Conservation (phyloP, 495 filamentous ascomycete genomes). For the Bathelium albidoporum region DNA sequence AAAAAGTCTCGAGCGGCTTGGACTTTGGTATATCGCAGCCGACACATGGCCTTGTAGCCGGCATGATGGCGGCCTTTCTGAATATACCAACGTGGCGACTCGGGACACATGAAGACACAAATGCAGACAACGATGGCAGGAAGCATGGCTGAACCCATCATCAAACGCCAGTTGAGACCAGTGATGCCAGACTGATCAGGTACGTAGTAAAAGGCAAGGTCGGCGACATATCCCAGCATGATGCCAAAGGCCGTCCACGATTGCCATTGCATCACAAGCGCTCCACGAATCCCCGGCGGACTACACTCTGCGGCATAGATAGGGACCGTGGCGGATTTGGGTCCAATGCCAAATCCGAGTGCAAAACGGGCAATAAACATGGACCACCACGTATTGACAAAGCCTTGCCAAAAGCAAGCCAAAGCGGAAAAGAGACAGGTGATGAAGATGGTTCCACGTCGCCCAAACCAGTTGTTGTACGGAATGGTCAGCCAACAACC, state of each 20-base stretch:
- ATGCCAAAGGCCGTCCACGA: conserved; percentile 73
- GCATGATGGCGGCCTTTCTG: conserved; percentile 52
- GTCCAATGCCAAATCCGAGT: conserved; percentile 51
- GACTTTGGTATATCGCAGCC: conserved; percentile 57
- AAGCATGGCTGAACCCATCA: conserved; percentile 71
- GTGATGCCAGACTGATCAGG: conserved; percentile 50
- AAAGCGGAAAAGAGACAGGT: conserved; percentile 56
- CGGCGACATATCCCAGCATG: conserved; percentile 51
- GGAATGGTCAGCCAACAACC: conserved; percentile 80
- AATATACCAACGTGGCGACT: conserved; percentile 73
- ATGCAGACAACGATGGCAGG: conserved; percentile 60
- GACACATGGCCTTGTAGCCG: conserved; percentile 56
- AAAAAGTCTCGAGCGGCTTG: conserved; percentile 76
- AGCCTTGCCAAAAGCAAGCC: conserved; percentile 57
- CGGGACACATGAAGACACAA: conserved; percentile 64
- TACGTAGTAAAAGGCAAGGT: conserved; percentile 53
- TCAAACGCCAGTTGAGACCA: conserved; percentile 70
- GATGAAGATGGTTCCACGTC: conserved; percentile 76
- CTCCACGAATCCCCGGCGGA: conserved; percentile 40
- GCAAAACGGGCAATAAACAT: conserved; percentile 50
- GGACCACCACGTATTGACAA: conserved; percentile 42
- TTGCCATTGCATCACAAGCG: conserved; percentile 79
- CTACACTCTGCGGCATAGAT: conserved; percentile 50
- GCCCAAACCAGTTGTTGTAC: conserved; percentile 67
- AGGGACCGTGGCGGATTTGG: conserved; percentile 49